phyloP scores from a whole-genome alignment of 805 yeast genomes.

The Ogataea salicorniae region DNA sequence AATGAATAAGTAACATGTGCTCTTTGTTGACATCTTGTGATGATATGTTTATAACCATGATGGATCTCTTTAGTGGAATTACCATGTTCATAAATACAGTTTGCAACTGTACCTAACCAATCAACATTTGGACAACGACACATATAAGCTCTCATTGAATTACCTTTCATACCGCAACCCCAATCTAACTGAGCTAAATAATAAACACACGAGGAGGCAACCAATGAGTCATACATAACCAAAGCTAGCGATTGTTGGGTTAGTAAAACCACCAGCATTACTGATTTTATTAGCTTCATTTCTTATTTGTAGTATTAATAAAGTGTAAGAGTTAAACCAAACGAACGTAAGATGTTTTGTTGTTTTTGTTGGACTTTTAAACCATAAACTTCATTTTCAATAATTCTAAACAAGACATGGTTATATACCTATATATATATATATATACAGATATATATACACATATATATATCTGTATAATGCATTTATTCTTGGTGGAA shows the following conservation, averaged over 20 bases:
- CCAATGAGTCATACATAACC: constrained; percentile 29
- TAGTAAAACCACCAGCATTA: neutral
- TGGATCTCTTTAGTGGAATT: constrained; percentile 24
- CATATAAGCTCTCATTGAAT: constrained; percentile 29
- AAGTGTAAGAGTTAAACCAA: too few species aligned
- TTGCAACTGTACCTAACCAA: constrained; percentile 41
- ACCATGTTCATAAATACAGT: constrained; percentile 35
- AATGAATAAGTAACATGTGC: constrained; percentile 31
- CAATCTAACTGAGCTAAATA: constrained; percentile 36
- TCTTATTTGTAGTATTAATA: too few species aligned
- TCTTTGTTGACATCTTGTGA: constrained; percentile 31
- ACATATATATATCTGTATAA: too few species aligned
- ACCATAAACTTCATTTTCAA: too few species aligned
- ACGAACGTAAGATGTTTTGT: too few species aligned
- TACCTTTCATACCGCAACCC: constrained; percentile 36
- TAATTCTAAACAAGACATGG: too few species aligned
- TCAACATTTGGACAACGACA: constrained; percentile 39
- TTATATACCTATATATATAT: too few species aligned
- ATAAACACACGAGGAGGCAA: constrained; percentile 39
- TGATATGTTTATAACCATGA: constrained; percentile 38
- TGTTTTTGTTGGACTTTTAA: too few species aligned
- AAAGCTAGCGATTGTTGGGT: neutral
- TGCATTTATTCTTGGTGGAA: too few species aligned
- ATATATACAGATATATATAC: too few species aligned
- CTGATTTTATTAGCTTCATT: neutral